These are phyloP conservation scores for Zymoseptoria tritici DNA, from an alignment of 2,329 filamentous ascomycete species.

Conservation along the genomic window DNA sequence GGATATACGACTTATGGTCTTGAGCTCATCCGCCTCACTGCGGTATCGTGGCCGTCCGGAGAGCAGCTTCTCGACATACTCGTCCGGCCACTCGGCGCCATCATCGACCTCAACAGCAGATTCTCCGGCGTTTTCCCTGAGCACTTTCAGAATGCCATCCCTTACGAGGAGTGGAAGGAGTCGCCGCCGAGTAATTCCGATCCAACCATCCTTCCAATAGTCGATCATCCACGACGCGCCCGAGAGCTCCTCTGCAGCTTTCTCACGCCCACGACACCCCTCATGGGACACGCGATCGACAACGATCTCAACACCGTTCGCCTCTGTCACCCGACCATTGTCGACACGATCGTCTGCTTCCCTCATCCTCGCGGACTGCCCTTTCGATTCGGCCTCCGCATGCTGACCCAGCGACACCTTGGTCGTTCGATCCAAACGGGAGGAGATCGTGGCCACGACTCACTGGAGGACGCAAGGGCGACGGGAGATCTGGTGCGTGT, in stretches of 20 bases:
- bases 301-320: constrained; percentile 86
- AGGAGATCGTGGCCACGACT: constrained; percentile 67
- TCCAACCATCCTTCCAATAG: constrained; percentile 53
- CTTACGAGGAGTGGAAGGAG: constrained; percentile 37
- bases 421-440: constrained; percentile 72
- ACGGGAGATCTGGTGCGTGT: constrained; percentile 77
- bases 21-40: constrained; percentile 84
- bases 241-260: constrained; percentile 69
- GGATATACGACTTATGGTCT: constrained; percentile 83
- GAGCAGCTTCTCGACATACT: constrained; percentile 72
- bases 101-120: constrained; percentile 84
- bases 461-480: constrained; percentile 79
- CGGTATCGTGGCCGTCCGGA: constrained; percentile 76
- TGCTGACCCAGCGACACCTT: constrained; percentile 62
- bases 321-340: constrained; percentile 73
- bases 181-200: constrained; percentile 9
- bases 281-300: constrained; percentile 90
- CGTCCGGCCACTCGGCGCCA: constrained; percentile 72
- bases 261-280: constrained; percentile 66
- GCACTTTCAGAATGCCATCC: constrained; percentile 62
- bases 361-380: constrained; percentile 73
- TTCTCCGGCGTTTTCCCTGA: constrained; percentile 82
- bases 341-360: constrained; percentile 80
- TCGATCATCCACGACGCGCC: constrained; percentile 65
- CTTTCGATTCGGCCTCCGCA: constrained; percentile 67